Percentiles rank a stretch among this genome's conserved stretches.
Evolutionary conservation across 75 land plant species (phyloP).

Genomic region (Pinus tabuliformis): DNA sequence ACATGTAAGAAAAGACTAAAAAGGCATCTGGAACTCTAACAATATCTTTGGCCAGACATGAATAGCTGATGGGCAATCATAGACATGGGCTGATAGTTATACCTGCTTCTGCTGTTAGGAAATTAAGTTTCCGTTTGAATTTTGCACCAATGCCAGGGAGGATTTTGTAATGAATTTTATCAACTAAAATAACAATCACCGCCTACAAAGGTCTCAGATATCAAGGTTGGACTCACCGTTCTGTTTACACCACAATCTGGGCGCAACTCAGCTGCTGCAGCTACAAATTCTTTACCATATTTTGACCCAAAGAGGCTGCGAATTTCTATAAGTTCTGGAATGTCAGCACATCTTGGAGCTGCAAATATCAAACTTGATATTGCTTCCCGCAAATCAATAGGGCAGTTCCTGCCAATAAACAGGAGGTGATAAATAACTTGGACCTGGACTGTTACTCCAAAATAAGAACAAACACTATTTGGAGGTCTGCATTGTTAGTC

Average conservation of each 20-base stretch:
- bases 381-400: slow-evolving; percentile 93
- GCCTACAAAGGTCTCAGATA: neutral
- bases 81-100: neutral
- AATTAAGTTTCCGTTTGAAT: neutral
- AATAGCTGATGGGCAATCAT: neutral
- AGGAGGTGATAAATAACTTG: neutral
- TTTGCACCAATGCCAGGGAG: neutral
- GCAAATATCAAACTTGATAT: slow-evolving; percentile 88
- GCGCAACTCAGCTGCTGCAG: slow-evolving; percentile 81
- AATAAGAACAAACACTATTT: no score
- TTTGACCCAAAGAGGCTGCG: slow-evolving; percentile 69
- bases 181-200: neutral
- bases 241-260: slow-evolving; percentile 92
- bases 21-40: neutral
- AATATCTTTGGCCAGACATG: neutral
- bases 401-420: slow-evolving; percentile 56
- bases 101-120: neutral
- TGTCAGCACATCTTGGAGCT: slow-evolving; percentile 86
- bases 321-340: slow-evolving; percentile 72
- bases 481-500: no score
- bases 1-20: neutral
- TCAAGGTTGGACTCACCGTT: slow-evolving; percentile 40
- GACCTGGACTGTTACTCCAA: no score
- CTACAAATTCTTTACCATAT: slow-evolving; percentile 91
- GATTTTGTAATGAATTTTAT: slow-evolving; percentile 1